These are phyloP conservation scores for Nasturtium officinale DNA, from an alignment of 345 rosid genomes.

Conservation along the genomic window DNA sequence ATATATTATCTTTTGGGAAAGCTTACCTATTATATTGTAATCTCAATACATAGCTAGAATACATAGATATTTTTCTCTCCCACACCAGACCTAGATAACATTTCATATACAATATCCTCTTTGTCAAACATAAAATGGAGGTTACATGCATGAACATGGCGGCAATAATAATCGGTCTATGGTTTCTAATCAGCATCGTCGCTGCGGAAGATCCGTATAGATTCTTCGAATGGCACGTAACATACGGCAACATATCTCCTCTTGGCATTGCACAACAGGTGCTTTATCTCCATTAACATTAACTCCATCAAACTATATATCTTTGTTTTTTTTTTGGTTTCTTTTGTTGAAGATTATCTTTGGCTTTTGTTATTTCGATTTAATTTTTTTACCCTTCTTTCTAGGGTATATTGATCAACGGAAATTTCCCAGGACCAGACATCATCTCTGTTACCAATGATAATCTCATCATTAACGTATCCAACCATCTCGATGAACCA, in stretches of 20 bases:
- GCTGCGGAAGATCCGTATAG: constrained; percentile 18
- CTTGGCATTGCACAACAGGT: constrained; percentile 29
- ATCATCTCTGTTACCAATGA: constrained; percentile 66
- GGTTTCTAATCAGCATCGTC: neutral
- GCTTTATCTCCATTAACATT: neutral
- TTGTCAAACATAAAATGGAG: constrained; percentile 4
- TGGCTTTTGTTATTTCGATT: neutral
- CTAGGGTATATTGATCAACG: constrained; percentile 40
- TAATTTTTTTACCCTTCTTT: neutral
- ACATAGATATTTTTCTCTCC: neutral
- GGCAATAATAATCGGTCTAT: neutral
- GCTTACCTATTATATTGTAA: neutral
- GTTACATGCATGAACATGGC: neutral
- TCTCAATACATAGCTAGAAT: neutral
- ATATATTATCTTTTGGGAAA: neutral
- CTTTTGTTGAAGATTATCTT: too few relatives aligned
- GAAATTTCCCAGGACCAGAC: constrained; percentile 71
- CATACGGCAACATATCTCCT: constrained; percentile 30
- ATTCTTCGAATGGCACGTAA: constrained; percentile 32
- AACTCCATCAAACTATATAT: neutral
- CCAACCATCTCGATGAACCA: constrained; percentile 63
- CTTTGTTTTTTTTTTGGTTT: too few relatives aligned
- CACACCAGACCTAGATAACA: neutral
- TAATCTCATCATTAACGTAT: constrained; percentile 70
- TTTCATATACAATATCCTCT: neutral